Conservation (phyloP, 2,329 filamentous ascomycete genomes). For the Penicillium digitatum region DNA sequence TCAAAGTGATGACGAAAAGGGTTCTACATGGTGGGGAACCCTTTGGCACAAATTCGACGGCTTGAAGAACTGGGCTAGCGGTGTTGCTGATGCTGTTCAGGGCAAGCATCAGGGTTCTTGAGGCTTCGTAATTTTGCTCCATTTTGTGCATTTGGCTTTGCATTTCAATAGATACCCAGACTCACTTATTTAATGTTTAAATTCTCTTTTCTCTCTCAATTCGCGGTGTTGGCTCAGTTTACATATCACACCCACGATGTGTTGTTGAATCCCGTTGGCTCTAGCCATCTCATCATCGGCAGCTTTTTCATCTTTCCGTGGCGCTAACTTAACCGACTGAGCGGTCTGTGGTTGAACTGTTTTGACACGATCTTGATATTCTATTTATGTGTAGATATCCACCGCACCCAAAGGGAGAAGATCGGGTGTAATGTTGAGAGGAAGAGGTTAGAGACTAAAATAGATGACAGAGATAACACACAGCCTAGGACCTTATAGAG, state of each 20-base stretch:
- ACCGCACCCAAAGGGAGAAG: no score
- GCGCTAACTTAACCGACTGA: no score
- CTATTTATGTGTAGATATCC: no score
- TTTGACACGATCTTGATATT: no score
- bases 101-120: slow-evolving; percentile 21
- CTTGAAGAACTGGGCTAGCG: slow-evolving; percentile 36
- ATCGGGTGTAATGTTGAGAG: no score
- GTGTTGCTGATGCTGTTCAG: slow-evolving; percentile 30
- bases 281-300: not conserved
- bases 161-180: slow-evolving; percentile 19
- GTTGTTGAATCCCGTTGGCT: not conserved
- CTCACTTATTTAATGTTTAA: slow-evolving; percentile 1
- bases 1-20: slow-evolving; percentile 20
- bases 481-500: no score
- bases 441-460: no score
- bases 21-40: slow-evolving; percentile 31
- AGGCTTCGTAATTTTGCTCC: not conserved
- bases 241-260: not conserved
- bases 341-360: no score
- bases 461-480: no score
- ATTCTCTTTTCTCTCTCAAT: not conserved
- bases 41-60: slow-evolving; percentile 36
- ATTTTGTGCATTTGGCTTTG: not conserved
- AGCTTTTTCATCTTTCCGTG: not conserved
- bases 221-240: not conserved